Base-by-base conservation (phyloP, 768 basidiomycete genomes). In the Cubamyces sp. region DNA sequence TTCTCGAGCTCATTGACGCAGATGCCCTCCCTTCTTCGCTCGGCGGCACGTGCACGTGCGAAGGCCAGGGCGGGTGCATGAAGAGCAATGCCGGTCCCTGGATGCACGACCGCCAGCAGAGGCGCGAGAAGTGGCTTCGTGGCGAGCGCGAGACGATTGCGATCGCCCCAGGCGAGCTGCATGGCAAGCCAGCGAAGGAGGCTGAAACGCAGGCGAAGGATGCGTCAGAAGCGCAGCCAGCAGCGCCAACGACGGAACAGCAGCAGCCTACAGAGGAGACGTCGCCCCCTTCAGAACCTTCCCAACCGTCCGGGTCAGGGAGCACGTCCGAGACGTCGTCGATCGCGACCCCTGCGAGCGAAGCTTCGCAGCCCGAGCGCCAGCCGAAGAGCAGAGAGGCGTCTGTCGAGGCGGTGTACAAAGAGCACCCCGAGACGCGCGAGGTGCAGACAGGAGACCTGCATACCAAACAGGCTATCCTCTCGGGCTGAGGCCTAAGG, bases 71-170 rank as follows among this genome's bases (percentile, higher is more conserved):
- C 42, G 85, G 87, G 5, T 91, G 90, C 65, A 79, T 79, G 57
- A 66, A 84, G 67, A 87, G 85, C 64, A 83, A 83, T 40, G 86
- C 81, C 1, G 90, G 90, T 5, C 90, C 89, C 23, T 91, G 90
- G 90, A 75, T 85, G 74, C 84, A 87, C 25, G 85, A 84, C 1
- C 68, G 74, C 23, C 55, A 47, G n/a, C 62, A 65, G 62, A 62
- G 73, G 19, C 64, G 72, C 5, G 71, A 63, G 58, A 60, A 61
- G 56, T 76, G 75, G 75, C 65, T 76, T 21, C 26, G 57, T 3
- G 74, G 75, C 54, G 73, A 72, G 60, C 51, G 68, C n/a, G 23
- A 51, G 34, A 56, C 50, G 11, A 48, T 57, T 9, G 61, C 56
- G 57, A 45, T 68, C 18, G 8, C 60, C 28, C 60, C 63, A 1